Base-by-base conservation (phyloP, 805 yeast species). In the Candida krabiensis region DNA sequence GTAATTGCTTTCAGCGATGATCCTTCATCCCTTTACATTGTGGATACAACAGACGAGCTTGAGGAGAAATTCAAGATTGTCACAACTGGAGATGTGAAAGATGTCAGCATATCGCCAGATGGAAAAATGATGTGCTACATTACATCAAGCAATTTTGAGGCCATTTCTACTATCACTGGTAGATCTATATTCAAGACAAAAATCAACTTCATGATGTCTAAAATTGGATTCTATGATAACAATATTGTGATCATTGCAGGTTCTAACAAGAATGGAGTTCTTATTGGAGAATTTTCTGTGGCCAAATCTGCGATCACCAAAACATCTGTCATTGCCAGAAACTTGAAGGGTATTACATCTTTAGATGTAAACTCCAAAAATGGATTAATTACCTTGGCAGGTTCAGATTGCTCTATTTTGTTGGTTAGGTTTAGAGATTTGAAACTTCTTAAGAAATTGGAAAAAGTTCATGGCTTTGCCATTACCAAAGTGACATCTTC, bases 401-500 rank as follows among this genome's bases (percentile, higher is more conserved):
- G 82, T 0, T 77, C 80, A 38, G 93, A 86, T 49, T 74, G 79
- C 46, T 77, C 93, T 2, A 64, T 89, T 9, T 63, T 77, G 1
- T 49, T 89, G n/a, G 58, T 80, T 9, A 71, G 73, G 28, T 57
- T 74, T 12, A 64, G 69, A 2, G 77, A 71, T 44, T 73, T 89
- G 42, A 69, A 72, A 29, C 59, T 72, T 9, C 50, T 78, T 18
- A 77, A 73, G 40, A 63, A 69, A 5, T 65, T 79, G 38, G 72
- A 73, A 29, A 75, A 83, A 43, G 79, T 85, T 38, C 96, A 89
- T 58, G 67, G 73, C 7, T 86, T 86, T 58, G 88, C 95, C 18
- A 80, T 88, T 36, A 88, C 96, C 0, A 72, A 75, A 30, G 77
- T 86, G 8, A 66, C 77, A 2, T 80, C 87, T 43, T 80, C 88